Percentiles rank a stretch among this genome's conserved stretches.
Evolutionary conservation across 257 asterid genomes (phyloP).

Genomic region (Solanum stenotomum): DNA sequence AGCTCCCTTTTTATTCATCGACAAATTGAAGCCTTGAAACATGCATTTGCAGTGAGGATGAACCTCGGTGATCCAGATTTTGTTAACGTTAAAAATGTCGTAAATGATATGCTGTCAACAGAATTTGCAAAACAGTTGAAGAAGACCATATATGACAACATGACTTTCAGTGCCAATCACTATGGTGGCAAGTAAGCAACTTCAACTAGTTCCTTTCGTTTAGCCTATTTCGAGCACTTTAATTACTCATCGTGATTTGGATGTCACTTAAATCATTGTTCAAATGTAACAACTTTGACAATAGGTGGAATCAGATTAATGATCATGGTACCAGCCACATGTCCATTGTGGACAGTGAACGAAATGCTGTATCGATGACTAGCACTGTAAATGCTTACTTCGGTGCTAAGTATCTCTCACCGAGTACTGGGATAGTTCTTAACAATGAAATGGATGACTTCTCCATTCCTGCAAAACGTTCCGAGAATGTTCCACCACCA

Average conservation of each 20-base stretch:
- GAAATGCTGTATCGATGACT: conserved; percentile 69
- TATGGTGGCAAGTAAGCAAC: conserved; percentile 54
- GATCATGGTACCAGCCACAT: conserved; percentile 77
- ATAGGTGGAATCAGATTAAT: conserved; percentile 52
- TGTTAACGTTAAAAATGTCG: conserved; percentile 6
- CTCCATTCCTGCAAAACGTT: conserved; percentile 31
- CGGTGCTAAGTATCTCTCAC: conserved; percentile 48
- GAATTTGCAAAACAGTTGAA: conserved; percentile 35
- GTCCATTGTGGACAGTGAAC: conserved; percentile 48
- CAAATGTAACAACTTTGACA: neutral
- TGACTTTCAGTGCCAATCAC: conserved; percentile 41
- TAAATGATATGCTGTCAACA: conserved; percentile 43
- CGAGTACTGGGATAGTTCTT: conserved; percentile 56
- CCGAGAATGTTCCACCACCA: conserved; percentile 28
- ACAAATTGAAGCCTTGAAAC: conserved; percentile 54
- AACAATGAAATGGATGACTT: conserved; percentile 84
- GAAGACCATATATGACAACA: conserved; percentile 33
- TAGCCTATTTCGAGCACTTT: neutral
- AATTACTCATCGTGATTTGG: neutral
- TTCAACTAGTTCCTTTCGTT: neutral
- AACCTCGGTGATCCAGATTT: conserved; percentile 67
- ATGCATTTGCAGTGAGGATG: conserved; percentile 52
- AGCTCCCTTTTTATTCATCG: conserved; percentile 41
- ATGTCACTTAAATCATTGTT: neutral
- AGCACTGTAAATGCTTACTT: conserved; percentile 40